Evolutionary conservation across 148 eudicot species (phyloP).

Genomic region (Polygonum maritimum): DNA sequence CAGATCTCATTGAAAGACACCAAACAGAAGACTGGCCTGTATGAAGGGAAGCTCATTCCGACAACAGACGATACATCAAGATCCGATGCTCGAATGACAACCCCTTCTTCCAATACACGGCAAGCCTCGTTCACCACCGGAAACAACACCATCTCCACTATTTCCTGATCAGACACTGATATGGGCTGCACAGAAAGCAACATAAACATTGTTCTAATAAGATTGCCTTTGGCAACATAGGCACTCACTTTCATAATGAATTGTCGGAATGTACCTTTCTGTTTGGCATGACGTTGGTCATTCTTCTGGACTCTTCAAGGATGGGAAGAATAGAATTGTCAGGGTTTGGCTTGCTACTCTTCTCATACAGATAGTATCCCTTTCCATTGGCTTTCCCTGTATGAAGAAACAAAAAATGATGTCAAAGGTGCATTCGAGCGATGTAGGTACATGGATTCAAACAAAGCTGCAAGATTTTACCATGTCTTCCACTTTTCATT

Average conservation of each 20-base stretch:
- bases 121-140: constrained; percentile 98
- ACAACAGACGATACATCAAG: constrained; percentile 84
- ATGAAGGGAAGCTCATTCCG: constrained; percentile 97
- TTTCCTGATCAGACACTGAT: constrained; percentile 78
- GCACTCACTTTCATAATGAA: too few species aligned
- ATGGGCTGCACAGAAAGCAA: constrained; percentile 51
- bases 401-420: neutral
- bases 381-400: constrained; percentile 85
- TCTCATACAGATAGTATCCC: constrained; percentile 78
- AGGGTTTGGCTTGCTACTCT: constrained; percentile 89
- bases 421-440: too few species aligned
- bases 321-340: constrained; percentile 67
- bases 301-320: constrained; percentile 71
- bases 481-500: constrained; percentile 71
- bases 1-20: neutral
- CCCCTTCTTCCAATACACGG: constrained; percentile 80
- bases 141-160: constrained; percentile 83
- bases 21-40: constrained; percentile 47
- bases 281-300: constrained; percentile 60
- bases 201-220: neutral
- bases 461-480: constrained; percentile 31
- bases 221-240: neutral
- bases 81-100: constrained; percentile 92
- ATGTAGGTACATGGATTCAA: too few species aligned
- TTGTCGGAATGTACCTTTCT: constrained; percentile 82